Percentiles rank a stretch among this genome's conserved stretches.
phyloP scores from a whole-genome alignment of 2,329 filamentous ascomycete species.

The Ophiognomonia clavigignenti-juglandacearum region DNA sequence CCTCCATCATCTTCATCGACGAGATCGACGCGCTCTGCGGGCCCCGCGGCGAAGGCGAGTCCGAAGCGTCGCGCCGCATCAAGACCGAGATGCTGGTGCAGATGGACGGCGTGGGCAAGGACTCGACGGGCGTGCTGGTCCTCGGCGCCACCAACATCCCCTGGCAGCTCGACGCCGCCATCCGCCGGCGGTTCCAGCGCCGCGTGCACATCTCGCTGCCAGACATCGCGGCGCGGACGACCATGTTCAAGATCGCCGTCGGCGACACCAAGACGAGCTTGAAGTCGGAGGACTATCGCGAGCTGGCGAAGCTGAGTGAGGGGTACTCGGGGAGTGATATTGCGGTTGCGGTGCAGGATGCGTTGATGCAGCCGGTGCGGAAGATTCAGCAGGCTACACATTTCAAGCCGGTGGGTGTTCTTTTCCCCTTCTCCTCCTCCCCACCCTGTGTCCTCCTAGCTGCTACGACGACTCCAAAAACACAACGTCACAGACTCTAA shows the following conservation, averaged over 20 bases:
- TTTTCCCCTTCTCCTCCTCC: neutral
- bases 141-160: slow-evolving; percentile 97
- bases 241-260: slow-evolving; percentile 94
- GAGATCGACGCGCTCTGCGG: slow-evolving; percentile 96
- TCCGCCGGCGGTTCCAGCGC: slow-evolving; percentile 91
- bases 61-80: slow-evolving; percentile 93
- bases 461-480: neutral
- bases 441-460: neutral
- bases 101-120: slow-evolving; percentile 98
- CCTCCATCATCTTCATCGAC: slow-evolving; percentile 97
- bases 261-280: slow-evolving; percentile 87
- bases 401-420: slow-evolving; percentile 76
- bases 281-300: slow-evolving; percentile 69
- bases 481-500: neutral
- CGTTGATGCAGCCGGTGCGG: slow-evolving; percentile 93
- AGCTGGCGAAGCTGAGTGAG: slow-evolving; percentile 76
- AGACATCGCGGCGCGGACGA: slow-evolving; percentile 79
- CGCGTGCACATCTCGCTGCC: slow-evolving; percentile 93
- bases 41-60: slow-evolving; percentile 89
- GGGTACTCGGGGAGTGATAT: slow-evolving; percentile 98
- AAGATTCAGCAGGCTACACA: slow-evolving; percentile 97
- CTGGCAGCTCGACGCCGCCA: slow-evolving; percentile 96
- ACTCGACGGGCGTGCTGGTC: slow-evolving; percentile 89
- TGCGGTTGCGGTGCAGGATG: slow-evolving; percentile 89
- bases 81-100: slow-evolving; percentile 98